Conservation (phyloP, 108 stramenopile species). For the Bacterosira constricta region DNA sequence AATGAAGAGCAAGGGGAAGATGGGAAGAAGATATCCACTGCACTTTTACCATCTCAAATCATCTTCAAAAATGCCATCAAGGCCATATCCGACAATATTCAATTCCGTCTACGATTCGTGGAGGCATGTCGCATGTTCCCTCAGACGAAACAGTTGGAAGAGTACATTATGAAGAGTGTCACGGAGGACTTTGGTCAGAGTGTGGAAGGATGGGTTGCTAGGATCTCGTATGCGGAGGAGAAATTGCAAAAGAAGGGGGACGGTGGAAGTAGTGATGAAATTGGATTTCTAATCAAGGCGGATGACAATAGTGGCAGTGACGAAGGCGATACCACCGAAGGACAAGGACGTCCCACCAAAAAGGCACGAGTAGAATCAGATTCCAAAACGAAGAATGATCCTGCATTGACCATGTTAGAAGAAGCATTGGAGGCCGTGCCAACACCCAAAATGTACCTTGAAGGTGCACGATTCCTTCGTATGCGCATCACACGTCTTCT, state of each 20-base stretch:
- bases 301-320: slow-evolving; percentile 14
- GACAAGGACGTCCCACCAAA: slow-evolving; percentile 39
- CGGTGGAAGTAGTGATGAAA: slow-evolving; percentile 15
- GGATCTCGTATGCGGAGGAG: slow-evolving; percentile 55
- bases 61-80: slow-evolving; percentile 82
- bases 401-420: slow-evolving; percentile 54
- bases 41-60: slow-evolving; percentile 49
- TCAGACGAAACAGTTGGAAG: slow-evolving; percentile 56
- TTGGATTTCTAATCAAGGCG: slow-evolving; percentile 8
- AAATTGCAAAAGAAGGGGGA: slow-evolving; percentile 14
- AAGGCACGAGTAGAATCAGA: slow-evolving; percentile 31
- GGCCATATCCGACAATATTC: slow-evolving; percentile 61
- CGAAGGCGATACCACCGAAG: not conserved
- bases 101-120: slow-evolving; percentile 74
- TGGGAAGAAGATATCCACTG: slow-evolving; percentile 7
- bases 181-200: slow-evolving; percentile 58
- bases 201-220: slow-evolving; percentile 83
- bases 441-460: slow-evolving; percentile 70
- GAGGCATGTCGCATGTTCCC: slow-evolving; percentile 78
- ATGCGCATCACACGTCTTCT: slow-evolving; percentile 30
- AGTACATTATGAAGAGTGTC: slow-evolving; percentile 57
- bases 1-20: slow-evolving; percentile 8
- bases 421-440: slow-evolving; percentile 61
- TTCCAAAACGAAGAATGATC: slow-evolving; percentile 15
- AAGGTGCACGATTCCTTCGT: slow-evolving; percentile 55